phyloP scores from a whole-genome alignment of 371 early-diverging fungal species.

The Mucor velutinosus region DNA sequence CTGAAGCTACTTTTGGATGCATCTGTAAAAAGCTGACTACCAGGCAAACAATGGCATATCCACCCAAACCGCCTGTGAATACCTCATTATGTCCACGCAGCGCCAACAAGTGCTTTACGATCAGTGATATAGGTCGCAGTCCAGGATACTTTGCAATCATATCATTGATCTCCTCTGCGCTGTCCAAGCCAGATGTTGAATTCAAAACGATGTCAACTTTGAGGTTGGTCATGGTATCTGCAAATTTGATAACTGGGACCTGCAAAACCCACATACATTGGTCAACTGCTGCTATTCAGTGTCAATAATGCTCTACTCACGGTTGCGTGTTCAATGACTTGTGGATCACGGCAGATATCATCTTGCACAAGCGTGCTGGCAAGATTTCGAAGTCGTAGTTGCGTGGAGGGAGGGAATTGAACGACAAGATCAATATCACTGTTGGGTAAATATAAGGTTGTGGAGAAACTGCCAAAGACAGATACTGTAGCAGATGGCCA shows the following conservation, averaged over 20 bases:
- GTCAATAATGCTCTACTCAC: slow-evolving; percentile 26
- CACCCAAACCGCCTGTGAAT: slow-evolving; percentile 91
- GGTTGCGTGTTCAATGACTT: slow-evolving; percentile 55
- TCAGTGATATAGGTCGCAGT: slow-evolving; percentile 68
- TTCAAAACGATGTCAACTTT: slow-evolving; percentile 89
- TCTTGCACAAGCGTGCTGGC: slow-evolving; percentile 19
- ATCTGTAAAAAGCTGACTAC: slow-evolving; percentile 86
- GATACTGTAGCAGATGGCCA: slow-evolving; percentile 50
- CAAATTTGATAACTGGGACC: slow-evolving; percentile 94
- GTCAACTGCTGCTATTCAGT: neutral
- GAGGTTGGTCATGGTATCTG: slow-evolving; percentile 68
- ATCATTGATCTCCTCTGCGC: slow-evolving; percentile 60
- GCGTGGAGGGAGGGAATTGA: slow-evolving; percentile 24
- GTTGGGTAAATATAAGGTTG: slow-evolving; percentile 75
- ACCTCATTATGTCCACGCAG: slow-evolving; percentile 86
- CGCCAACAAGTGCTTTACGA: slow-evolving; percentile 85
- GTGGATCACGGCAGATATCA: slow-evolving; percentile 27
- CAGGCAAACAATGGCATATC: slow-evolving; percentile 88
- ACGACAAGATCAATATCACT: slow-evolving; percentile 85
- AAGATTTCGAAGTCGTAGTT: slow-evolving; percentile 9
- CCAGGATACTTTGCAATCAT: slow-evolving; percentile 61
- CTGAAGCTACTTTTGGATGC: slow-evolving; percentile 81
- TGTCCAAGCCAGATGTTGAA: slow-evolving; percentile 66
- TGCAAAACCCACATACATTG: slow-evolving; percentile 17
- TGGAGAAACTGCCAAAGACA: slow-evolving; percentile 88